Evolutionary conservation across 2,329 filamentous ascomycete genomes (phyloP).

Genomic region (Talaromyces sp.): DNA sequence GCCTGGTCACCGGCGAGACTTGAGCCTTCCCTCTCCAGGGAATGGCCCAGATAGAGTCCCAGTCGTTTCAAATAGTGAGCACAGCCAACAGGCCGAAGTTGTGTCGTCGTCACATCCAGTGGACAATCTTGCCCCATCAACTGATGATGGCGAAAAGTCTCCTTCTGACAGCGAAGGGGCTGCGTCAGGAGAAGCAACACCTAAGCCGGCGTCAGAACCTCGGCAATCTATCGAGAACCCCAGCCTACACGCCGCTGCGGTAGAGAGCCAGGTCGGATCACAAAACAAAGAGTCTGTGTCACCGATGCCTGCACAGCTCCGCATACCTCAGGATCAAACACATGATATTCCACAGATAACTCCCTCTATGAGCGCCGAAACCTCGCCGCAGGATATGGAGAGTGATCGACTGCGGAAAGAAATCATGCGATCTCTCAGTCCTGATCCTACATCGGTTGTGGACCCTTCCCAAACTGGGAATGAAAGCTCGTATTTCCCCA

Average conservation of each 20-base stretch:
- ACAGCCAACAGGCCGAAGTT: slow-evolving; percentile 38
- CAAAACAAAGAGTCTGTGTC: slow-evolving; percentile 1
- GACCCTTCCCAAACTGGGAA: neutral
- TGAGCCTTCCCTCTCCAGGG: slow-evolving; percentile 54
- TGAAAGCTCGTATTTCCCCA: neutral
- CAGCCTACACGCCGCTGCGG: neutral
- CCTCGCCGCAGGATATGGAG: slow-evolving; percentile 34
- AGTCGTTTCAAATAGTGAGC: slow-evolving; percentile 42
- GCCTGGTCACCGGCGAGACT: slow-evolving; percentile 52
- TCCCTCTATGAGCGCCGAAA: slow-evolving; percentile 28
- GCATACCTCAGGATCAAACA: slow-evolving; percentile 20
- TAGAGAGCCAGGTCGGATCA: neutral
- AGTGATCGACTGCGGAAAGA: slow-evolving; percentile 42
- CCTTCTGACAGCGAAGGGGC: neutral
- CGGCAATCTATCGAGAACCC: neutral
- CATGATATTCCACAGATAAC: slow-evolving; percentile 28
- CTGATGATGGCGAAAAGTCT: neutral
- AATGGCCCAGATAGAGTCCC: slow-evolving; percentile 60
- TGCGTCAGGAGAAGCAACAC: slow-evolving; percentile 10
- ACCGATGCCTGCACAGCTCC: slow-evolving; percentile 28
- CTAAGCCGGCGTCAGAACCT: slow-evolving; percentile 5
- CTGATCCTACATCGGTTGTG: slow-evolving; percentile 17
- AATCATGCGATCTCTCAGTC: slow-evolving; percentile 45
- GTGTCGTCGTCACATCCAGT: slow-evolving; percentile 28
- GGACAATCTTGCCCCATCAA: neutral